A percentile compares a stretch with the other conserved stretches of the same genome.
Conservation (phyloP, 2,329 filamentous ascomycete genomes). For the Sclerotinia subarctica region DNA sequence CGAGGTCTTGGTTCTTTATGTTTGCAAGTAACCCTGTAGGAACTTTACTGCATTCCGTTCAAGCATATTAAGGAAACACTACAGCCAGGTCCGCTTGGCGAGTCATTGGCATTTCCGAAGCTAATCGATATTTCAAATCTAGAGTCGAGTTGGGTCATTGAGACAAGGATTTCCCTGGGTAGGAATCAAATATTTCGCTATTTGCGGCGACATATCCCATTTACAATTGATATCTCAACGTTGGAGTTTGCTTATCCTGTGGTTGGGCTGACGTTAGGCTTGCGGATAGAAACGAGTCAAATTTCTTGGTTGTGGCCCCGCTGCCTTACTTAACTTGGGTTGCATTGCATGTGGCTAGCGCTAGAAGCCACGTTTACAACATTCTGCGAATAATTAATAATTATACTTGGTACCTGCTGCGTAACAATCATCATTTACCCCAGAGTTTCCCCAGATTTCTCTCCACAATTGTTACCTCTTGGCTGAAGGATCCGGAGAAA, state of each 20-base stretch:
- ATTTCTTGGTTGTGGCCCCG: neutral
- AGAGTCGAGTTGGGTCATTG: neutral
- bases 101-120: no score
- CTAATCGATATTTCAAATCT: neutral
- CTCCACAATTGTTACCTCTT: neutral
- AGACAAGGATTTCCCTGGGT: neutral
- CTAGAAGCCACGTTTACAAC: neutral
- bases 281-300: neutral
- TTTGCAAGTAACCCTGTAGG: neutral
- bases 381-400: neutral
- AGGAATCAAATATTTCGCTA: neutral
- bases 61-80: neutral
- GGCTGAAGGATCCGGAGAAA: neutral
- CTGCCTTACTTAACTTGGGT: neutral
- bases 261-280: neutral
- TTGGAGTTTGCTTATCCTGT: neutral
- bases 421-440: neutral
- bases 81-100: no score
- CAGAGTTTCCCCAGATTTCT: neutral
- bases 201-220: neutral
- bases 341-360: neutral
- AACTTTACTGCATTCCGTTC: neutral
- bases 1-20: neutral
- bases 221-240: neutral
- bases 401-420: neutral